Evolutionary conservation across 1,284 basidiomycete species (phyloP).

Genomic region (Ceratobasidium papillatum): DNA sequence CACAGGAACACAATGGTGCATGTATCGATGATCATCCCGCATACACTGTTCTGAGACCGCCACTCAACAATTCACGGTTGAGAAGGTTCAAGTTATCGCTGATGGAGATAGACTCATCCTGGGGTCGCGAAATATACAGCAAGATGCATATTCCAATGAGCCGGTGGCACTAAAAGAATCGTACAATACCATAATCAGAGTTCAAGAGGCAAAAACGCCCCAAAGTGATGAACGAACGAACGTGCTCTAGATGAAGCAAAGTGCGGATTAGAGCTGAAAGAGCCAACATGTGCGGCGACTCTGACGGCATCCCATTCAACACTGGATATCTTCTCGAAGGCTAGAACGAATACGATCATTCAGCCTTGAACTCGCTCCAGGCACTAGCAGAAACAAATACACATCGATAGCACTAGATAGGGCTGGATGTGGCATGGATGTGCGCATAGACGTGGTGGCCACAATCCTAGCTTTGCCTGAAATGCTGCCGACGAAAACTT

Average conservation of each 20-base stretch:
- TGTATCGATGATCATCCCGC: not conserved
- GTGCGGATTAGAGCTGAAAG: not conserved
- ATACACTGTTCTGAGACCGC: not conserved
- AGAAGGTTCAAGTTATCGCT: not conserved
- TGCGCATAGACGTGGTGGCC: not conserved
- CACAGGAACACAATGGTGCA: not conserved
- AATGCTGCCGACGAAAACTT: slow-evolving; percentile 1
- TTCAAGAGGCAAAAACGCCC: no score
- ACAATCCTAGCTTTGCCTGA: not conserved
- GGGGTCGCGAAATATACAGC: no score
- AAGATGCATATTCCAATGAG: not conserved
- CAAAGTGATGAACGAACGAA: not conserved
- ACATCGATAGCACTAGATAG: not conserved
- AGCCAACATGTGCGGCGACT: not conserved
- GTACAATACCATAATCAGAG: not conserved
- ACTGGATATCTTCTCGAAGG: not conserved
- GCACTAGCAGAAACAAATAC: slow-evolving; percentile 7
- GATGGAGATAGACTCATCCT: not conserved
- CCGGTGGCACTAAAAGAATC: not conserved
- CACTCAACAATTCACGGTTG: not conserved
- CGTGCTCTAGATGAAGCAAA: not conserved
- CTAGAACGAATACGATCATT: not conserved
- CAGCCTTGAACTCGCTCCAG: not conserved
- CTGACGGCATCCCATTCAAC: not conserved
- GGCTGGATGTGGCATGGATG: not conserved